phyloP scores from a whole-genome alignment of 106 monocot species.

The Alisma plantagoaquatica region DNA sequence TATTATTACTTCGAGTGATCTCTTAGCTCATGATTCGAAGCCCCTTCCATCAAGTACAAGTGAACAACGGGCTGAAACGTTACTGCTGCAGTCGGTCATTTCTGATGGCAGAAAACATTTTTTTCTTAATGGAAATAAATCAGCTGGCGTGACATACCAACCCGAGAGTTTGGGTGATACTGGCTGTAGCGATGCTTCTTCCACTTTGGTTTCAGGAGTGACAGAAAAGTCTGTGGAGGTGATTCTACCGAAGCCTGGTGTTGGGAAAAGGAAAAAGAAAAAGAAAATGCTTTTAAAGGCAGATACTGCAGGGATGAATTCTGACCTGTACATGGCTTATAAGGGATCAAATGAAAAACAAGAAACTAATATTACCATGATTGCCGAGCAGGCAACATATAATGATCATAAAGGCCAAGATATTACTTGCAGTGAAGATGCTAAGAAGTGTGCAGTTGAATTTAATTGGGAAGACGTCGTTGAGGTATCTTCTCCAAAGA shows the following conservation, averaged over 20 bases:
- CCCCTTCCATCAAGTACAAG: too few species aligned
- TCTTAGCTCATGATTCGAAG: too few species aligned
- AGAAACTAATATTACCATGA: too few species aligned
- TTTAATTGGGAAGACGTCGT: constrained; percentile 86
- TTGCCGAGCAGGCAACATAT: too few species aligned
- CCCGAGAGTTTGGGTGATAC: constrained; percentile 6
- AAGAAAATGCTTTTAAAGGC: constrained; percentile 74
- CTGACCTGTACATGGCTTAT: constrained; percentile 85
- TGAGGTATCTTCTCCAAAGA: constrained; percentile 47
- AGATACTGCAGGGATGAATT: constrained; percentile 63
- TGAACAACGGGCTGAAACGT: too few species aligned
- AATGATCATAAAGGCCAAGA: too few species aligned
- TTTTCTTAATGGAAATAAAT: neutral
- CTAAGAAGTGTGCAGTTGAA: constrained; percentile 34
- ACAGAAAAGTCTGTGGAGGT: too few species aligned
- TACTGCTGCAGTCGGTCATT: too few species aligned
- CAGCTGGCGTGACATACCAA: constrained; percentile 1
- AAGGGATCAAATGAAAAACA: constrained; percentile 76
- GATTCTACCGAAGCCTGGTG: constrained; percentile 17
- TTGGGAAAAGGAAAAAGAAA: constrained; percentile 45
- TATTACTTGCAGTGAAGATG: too few species aligned
- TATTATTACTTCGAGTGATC: too few species aligned
- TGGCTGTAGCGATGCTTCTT: neutral
- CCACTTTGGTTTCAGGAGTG: too few species aligned
- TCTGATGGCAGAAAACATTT: too few species aligned